Evolutionary conservation across 163 green algal species (phyloP).

Genomic region (Scenedesmus sp.): DNA sequence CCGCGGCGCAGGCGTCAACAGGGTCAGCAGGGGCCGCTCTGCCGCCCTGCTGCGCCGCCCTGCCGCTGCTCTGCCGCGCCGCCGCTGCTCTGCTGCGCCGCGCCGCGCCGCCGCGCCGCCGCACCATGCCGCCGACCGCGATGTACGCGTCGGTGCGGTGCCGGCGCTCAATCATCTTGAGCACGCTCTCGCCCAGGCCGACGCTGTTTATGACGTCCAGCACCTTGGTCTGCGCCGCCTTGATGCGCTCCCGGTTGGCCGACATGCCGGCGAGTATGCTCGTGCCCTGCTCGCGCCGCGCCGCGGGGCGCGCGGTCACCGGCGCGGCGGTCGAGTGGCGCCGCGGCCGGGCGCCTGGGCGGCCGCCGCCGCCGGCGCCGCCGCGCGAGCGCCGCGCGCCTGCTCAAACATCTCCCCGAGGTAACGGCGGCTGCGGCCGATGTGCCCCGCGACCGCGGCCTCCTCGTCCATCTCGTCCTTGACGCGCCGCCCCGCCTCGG

Average conservation of each 20-base stretch:
- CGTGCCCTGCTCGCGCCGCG: no score
- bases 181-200: constrained; percentile 82
- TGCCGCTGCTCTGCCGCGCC: neutral
- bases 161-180: constrained; percentile 84
- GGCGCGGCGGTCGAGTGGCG: no score
- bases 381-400: no score
- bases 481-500: constrained; percentile 38
- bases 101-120: neutral
- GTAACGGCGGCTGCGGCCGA: constrained; percentile 71
- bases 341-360: no score
- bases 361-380: no score
- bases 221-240: constrained; percentile 83
- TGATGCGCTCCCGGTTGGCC: constrained; percentile 82
- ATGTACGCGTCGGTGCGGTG: constrained; percentile 82
- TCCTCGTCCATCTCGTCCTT: constrained; percentile 64
- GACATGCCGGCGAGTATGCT: constrained; percentile 82
- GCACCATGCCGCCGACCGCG: constrained; percentile 87
- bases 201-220: constrained; percentile 90
- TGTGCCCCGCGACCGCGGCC: constrained; percentile 56
- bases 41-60: neutral
- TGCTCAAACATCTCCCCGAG: constrained; percentile 86
- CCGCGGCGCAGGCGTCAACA: neutral
- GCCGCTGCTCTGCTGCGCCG: no score
- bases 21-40: neutral
- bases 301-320: no score